Base-by-base conservation (phyloP, 345 rosid species). In the Lumnitzera littorea region DNA sequence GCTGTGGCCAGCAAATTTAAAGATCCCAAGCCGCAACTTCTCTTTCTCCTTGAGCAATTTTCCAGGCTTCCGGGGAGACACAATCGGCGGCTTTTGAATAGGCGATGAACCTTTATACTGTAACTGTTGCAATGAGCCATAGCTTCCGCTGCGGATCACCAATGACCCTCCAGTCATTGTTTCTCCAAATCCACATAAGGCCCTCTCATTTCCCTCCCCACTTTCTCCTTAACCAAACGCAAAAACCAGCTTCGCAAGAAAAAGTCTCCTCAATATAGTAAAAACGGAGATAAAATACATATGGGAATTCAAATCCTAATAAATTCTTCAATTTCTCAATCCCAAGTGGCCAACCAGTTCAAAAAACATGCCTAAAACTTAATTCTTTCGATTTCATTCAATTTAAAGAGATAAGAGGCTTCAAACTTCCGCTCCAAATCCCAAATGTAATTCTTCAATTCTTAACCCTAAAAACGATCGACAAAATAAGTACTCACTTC, bases 31-130 rank as follows among this genome's bases (percentile, higher is more conserved):
- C 65, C 80, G 62, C 69, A 88, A 47, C 15, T 83, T 81, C 57
- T 86, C 99, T 63, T 83, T 90, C 56, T 91, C 96, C 78, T 86
- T 95, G 50, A 80, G 74, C 95, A 86, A 77, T 85, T 91, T 91
- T 14, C 74, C 74, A 54, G 91, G 79, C 73, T 91, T 95, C 29
- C 60, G 69, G 50, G 95, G 84, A 43, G 62, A 46, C 13, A 76
- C 62, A 47, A 91, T 84, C 47, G 71, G 78, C 48, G 67, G 55
- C 15, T 77, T 67, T 48, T 79, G 87, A 49, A 80, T 58, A 8
- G 84, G 94, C 56, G 74, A 48, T 31, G 48, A 59, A 55, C 63
- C 62, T 56, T 62, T 70, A 31, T n/a, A 76, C 50, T 73, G 85
- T 50, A 70, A 65, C 72, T 83, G 88, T 64, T 86, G 95, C 80